Conservation (phyloP, 306 rosid genomes). For the cucumber (Cucumis sativus) region Cucumber_9930_V3 NC_026655.2:18657501-18658000, state of each 20-base stretch:
- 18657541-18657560: background rate
- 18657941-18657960: too few species aligned
- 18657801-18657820: background rate
- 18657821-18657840: background rate
- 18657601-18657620: constrained; percentile 39
- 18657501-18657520: background rate
- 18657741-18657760: background rate
- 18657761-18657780: background rate
- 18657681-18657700: constrained; percentile 42
- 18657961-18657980: background rate
- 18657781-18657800: background rate
- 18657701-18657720: background rate
- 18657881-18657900: background rate
- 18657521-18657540: background rate
- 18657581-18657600: constrained; percentile 38
- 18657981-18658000: background rate
- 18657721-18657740: background rate
- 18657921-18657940: too few species aligned
- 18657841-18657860: background rate
- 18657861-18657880: background rate
- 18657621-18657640: constrained; percentile 42
- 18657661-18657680: constrained; percentile 66
- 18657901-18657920: too few species aligned
- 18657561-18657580: constrained; percentile 29
- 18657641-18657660: constrained; percentile 62